Conservation (phyloP, 2,329 filamentous ascomycete species). For the Exophiala viscosa region DNA sequence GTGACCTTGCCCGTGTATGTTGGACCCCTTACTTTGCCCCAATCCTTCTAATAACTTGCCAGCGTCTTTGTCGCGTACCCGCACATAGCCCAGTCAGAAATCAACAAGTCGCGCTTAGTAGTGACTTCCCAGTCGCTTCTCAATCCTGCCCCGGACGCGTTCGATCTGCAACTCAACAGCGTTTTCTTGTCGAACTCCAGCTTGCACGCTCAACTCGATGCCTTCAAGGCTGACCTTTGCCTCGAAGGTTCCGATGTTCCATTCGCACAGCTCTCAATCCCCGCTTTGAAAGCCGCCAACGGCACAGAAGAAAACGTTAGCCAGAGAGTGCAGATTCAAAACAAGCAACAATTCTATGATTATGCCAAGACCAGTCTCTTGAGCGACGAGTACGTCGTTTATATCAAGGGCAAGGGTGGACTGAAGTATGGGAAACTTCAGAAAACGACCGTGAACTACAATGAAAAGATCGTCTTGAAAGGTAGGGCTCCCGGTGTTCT, state of each 20-base stretch:
- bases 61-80: slow-evolving; percentile 59
- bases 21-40: background rate
- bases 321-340: slow-evolving; percentile 42
- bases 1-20: slow-evolving; percentile 56
- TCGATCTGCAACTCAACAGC: slow-evolving; percentile 49
- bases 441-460: slow-evolving; percentile 50
- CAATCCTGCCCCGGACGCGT: slow-evolving; percentile 46
- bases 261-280: slow-evolving; percentile 47
- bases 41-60: background rate
- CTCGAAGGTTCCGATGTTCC: slow-evolving; percentile 41
- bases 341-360: slow-evolving; percentile 45
- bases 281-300: slow-evolving; percentile 42
- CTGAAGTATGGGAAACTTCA: slow-evolving; percentile 52
- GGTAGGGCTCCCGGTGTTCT: slow-evolving; percentile 37
- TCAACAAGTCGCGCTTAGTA: slow-evolving; percentile 51
- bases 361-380: slow-evolving; percentile 50
- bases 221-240: slow-evolving; percentile 51
- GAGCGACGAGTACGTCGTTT: slow-evolving; percentile 48
- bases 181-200: slow-evolving; percentile 47
- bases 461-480: slow-evolving; percentile 56
- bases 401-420: slow-evolving; percentile 50
- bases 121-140: slow-evolving; percentile 51
- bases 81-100: slow-evolving; percentile 53
- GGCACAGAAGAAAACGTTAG: slow-evolving; percentile 42
- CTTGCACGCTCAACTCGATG: slow-evolving; percentile 54